A percentile compares a stretch with the other conserved stretches of the same genome.
Evolutionary conservation across 192 early-diverging fungal species (phyloP).

Genomic region (Thamnidium elegans): DNA sequence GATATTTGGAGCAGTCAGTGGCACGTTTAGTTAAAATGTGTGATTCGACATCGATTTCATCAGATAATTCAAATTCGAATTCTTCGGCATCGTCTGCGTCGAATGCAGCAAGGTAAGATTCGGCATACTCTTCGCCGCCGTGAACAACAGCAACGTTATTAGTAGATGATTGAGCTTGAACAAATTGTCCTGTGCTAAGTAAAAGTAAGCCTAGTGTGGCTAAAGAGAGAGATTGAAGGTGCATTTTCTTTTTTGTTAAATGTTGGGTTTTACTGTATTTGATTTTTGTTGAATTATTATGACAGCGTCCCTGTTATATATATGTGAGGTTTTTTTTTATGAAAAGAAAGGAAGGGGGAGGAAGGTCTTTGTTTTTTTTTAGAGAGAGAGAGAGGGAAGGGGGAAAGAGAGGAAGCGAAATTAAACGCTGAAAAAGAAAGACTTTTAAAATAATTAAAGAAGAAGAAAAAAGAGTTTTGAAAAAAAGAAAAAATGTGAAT

Average conservation of each 20-base stretch:
- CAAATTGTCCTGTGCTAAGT: slow-evolving; percentile 10
- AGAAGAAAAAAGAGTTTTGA: not conserved
- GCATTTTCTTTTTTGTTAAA: slow-evolving; percentile 9
- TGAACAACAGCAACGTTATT: not conserved
- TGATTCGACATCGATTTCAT: slow-evolving; percentile 7
- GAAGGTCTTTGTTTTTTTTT: not conserved
- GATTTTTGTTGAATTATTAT: slow-evolving; percentile 2
- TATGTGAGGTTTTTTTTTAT: not conserved
- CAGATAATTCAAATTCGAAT: slow-evolving; percentile 21
- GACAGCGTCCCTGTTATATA: slow-evolving; percentile 7
- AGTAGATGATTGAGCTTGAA: not conserved
- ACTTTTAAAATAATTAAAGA: not conserved
- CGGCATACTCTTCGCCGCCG: slow-evolving; percentile 3
- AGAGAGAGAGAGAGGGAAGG: not conserved
- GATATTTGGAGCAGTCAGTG: slow-evolving; percentile 15
- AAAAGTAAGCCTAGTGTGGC: slow-evolving; percentile 15
- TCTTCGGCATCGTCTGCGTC: slow-evolving; percentile 4
- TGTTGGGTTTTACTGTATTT: not conserved
- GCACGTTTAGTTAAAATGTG: slow-evolving; percentile 13
- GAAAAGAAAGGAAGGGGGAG: slow-evolving; percentile 5
- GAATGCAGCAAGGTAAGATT: slow-evolving; percentile 5
- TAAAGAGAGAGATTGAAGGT: slow-evolving; percentile 21
- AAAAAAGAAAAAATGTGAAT: not conserved
- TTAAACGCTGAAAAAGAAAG: slow-evolving; percentile 11
- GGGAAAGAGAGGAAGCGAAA: slow-evolving; percentile 1